phyloP scores from a whole-genome alignment of 306 rosid species.

The Gynostemma pentaphyllum region DNA sequence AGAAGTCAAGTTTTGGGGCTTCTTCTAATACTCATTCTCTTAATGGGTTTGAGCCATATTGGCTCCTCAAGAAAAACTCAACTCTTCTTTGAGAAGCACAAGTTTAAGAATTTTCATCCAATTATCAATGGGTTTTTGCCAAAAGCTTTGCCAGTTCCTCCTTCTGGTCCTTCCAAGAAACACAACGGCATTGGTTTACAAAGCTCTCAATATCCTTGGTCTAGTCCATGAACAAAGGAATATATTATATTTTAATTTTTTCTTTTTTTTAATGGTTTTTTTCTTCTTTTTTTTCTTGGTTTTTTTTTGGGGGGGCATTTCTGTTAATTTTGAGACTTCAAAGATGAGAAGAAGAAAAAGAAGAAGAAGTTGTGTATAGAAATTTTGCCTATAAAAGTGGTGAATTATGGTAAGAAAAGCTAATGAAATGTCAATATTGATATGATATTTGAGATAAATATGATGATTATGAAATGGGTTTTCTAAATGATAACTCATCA shows the following conservation, averaged over 20 bases:
- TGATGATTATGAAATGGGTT: not conserved
- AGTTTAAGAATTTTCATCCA: conserved; percentile 16
- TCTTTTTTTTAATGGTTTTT: not conserved
- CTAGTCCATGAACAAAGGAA: not conserved
- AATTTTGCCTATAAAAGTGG: too few species aligned
- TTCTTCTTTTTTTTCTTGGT: not conserved
- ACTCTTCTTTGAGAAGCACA: conserved; percentile 16
- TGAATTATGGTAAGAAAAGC: not conserved
- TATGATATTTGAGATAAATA: not conserved
- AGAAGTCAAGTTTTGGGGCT: not conserved
- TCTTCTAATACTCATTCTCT: not conserved
- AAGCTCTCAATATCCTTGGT: conserved; percentile 34
- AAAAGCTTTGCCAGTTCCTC: conserved; percentile 50
- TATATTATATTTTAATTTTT: not conserved
- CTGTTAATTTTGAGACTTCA: not conserved
- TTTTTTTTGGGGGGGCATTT: not conserved
- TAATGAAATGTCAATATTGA: not conserved
- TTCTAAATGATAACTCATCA: conserved; percentile 1
- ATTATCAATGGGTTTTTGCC: conserved; percentile 48
- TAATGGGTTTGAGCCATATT: conserved; percentile 8
- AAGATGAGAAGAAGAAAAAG: too few species aligned
- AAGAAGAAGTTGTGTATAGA: too few species aligned
- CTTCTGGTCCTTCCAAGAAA: conserved; percentile 80
- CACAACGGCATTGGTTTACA: conserved; percentile 56
- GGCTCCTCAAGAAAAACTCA: conserved; percentile 3